Evolutionary conservation across 768 basidiomycete species (phyloP), one percentile per base, ranked within the genome.

Genomic region (Lyophyllum shimeji): DNA sequence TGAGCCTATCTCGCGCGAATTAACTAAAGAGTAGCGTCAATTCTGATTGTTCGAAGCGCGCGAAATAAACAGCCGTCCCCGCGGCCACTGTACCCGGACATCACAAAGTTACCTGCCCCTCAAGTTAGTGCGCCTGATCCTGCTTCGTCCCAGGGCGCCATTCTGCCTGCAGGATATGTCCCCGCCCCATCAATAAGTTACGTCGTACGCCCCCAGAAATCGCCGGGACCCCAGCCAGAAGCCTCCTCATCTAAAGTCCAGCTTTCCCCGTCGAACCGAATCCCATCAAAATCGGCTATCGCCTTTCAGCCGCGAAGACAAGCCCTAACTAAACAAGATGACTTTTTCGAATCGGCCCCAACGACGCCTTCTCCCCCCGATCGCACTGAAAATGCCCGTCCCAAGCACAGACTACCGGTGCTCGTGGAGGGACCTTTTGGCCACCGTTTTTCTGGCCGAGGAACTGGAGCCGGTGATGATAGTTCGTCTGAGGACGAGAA

Each of bases 371-470:
- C 62, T 23, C 57, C 55, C 1, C 29, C 52, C 17, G 44, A 24
- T 6, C 33, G 17, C 24, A 7, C 44, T 7, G 46, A 53, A 13
- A 20, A 21, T 48, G 27, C n/a, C 9, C 51, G 44, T 11, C n/a
- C 27, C 13, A 58, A 52, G 12, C 55, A 45, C 58, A 46, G 29
- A 44, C 52, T 20, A 9, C 60, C 48, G 53, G 56, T 56, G 56
- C 58, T 72, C 13, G 50, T 64, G 1, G 67, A 74, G 40, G 72
- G 69, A n/a, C 64, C 67, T 8, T 73, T 71, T 50, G 58, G 69
- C n/a, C 39, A 62, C 23, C 55, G 60, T 7, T 68, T 70, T 46
- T 56, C 60, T 3, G 60, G 60, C 0, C 50, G 60, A 39, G 57
- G 51, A n/a, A 47, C 53, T 21, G 52, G 1, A 21, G 31, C 4